Conservation (phyloP, 192 early-diverging fungal genomes). For the Umbelopsis isabellina region DNA sequence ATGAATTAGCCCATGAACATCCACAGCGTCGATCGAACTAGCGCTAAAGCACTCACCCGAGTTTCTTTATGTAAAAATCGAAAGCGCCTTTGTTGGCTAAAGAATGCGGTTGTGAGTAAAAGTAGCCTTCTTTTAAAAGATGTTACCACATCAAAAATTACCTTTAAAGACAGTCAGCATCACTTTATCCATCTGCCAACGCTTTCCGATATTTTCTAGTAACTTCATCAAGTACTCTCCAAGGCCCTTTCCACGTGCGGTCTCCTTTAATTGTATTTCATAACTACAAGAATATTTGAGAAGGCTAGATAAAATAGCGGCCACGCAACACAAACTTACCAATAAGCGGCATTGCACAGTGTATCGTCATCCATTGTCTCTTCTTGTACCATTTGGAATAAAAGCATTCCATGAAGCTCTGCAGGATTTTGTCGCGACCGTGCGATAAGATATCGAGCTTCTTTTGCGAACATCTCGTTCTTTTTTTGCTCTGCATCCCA, state of each 20-base stretch:
- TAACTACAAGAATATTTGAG: constrained; percentile 41
- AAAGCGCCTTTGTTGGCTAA: constrained; percentile 63
- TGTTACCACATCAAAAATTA: constrained; percentile 12
- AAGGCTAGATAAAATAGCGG: not conserved
- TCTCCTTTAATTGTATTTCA: constrained; percentile 62
- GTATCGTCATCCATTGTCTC: constrained; percentile 59
- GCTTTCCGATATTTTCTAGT: constrained; percentile 52
- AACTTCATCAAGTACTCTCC: constrained; percentile 61
- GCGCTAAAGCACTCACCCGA: constrained; percentile 47
- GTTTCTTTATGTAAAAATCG: constrained; percentile 57
- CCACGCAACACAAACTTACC: constrained; percentile 44
- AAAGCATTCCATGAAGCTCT: constrained; percentile 54
- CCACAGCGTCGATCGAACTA: not conserved
- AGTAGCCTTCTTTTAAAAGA: not conserved
- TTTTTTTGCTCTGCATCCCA: constrained; percentile 63
- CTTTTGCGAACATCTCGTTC: constrained; percentile 56
- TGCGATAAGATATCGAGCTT: constrained; percentile 61
- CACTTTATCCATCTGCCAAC: constrained; percentile 59
- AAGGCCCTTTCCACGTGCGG: constrained; percentile 51
- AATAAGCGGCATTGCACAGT: constrained; percentile 62
- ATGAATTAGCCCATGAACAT: not conserved
- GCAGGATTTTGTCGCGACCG: constrained; percentile 35
- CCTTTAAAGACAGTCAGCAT: constrained; percentile 76
- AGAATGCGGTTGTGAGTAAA: not conserved
- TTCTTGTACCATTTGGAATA: constrained; percentile 68